A percentile compares a stretch with the other conserved stretches of the same genome.
Evolutionary conservation across 495 filamentous ascomycete genomes (phyloP).

Genomic region (Xylaria curta): DNA sequence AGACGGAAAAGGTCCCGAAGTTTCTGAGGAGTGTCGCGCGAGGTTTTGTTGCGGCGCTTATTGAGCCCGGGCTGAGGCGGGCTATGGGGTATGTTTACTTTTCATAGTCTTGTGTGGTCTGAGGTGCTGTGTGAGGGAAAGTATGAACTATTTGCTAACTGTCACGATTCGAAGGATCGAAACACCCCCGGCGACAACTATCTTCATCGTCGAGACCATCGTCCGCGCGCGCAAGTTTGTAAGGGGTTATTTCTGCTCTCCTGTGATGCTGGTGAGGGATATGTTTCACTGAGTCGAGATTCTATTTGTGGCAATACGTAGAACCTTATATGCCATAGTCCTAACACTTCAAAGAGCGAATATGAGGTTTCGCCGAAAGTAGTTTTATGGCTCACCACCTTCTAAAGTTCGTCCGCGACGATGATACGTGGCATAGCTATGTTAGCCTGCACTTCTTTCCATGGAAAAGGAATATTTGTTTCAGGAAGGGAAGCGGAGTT

Average conservation of each 20-base stretch:
- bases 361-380: neutral
- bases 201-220: neutral
- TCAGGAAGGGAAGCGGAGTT: neutral
- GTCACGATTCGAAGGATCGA: neutral
- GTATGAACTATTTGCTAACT: neutral
- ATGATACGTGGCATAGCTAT: neutral
- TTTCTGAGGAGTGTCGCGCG: neutral
- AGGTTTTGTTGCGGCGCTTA: neutral
- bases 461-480: too few relatives aligned
- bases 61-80: constrained; percentile 8
- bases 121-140: neutral
- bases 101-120: neutral
- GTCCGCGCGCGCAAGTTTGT: neutral
- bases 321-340: neutral
- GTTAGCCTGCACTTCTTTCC: neutral
- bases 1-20: neutral
- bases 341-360: neutral
- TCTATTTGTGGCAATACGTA: neutral
- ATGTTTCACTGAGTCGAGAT: neutral
- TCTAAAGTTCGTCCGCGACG: neutral
- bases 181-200: neutral
- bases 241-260: neutral
- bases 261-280: neutral
- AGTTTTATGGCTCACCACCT: neutral
- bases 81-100: constrained; percentile 11